Evolutionary conservation across 2,329 filamentous ascomycete genomes (phyloP), one percentile per base, ranked within the genome.

Genomic region (Calonectria crousiana): DNA sequence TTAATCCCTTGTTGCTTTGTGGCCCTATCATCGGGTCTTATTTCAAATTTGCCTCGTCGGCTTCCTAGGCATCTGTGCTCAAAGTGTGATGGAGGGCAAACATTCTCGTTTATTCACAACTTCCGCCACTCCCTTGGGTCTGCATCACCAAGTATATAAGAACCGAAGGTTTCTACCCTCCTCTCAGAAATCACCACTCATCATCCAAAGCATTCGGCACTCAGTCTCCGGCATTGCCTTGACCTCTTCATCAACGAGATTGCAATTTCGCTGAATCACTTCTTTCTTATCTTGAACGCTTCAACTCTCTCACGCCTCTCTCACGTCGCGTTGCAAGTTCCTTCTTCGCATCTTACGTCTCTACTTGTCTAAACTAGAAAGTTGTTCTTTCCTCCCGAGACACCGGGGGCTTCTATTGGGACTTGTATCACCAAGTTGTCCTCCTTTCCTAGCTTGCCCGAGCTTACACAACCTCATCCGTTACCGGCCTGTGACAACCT

Each of bases 61-160:
- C 64, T 73, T 74, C 71, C 74, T 73, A 80, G 74, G 74, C 73
- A 79, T 68, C 70, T 80, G 78, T 76, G 74, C 74, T 77, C 79
- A 78, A 74, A 80, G 74, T 78, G 77, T 71, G 75, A 80, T 80
- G 78, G 78, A 80, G 74, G 76, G 73, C 72, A 80, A 78, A 81
- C 79, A 76, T 76, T 75, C 79, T 81, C 71, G 75, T 64, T 78
- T 78, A 75, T 36, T 74, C 74, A 75, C 47, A 75, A 67, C 76
- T 67, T 71, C 74, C 73, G 67, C 79, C 79, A 77, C 71, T 74
- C 69, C 71, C 78, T 79, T 76, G 78, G 80, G 74, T 72, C 76
- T 73, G 77, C 79, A 64, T 80, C 77, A 77, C 77, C 77, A 73
- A 74, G 74, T 81, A 81, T 81, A 81, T 81, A 81, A 81, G 71